phyloP scores from a whole-genome alignment of 768 basidiomycete genomes.

The Pisolithus sp. region DNA sequence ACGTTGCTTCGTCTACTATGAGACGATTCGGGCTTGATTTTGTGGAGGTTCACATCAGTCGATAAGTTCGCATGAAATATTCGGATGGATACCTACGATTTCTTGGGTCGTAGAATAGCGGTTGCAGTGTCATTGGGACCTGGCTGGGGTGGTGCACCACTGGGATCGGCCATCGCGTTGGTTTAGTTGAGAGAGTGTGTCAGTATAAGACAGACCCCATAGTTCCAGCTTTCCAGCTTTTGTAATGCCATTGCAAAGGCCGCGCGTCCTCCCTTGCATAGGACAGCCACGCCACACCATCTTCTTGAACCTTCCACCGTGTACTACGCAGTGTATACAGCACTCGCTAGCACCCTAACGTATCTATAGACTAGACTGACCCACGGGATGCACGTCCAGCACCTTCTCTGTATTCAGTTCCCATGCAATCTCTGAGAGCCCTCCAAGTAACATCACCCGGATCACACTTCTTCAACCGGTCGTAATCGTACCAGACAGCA shows the following conservation, averaged over 20 bases:
- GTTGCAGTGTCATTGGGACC: conserved; percentile 87
- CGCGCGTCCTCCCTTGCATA: background rate
- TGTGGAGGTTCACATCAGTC: conserved; percentile 11
- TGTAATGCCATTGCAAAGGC: background rate
- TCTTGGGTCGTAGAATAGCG: conserved; percentile 94
- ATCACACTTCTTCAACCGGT: conserved; percentile 54
- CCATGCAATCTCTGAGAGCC: conserved; percentile 21
- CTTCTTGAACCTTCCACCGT: background rate
- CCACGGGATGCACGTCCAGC: background rate
- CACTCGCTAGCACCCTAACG: no score
- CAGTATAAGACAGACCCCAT: background rate
- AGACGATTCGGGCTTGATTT: conserved; percentile 83
- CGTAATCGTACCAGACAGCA: conserved; percentile 77
- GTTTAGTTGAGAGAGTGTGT: background rate
- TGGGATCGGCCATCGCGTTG: conserved; percentile 65
- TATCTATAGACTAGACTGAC: no score
- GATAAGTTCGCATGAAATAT: conserved; percentile 4
- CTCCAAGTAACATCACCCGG: conserved; percentile 47
- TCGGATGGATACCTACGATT: conserved; percentile 63
- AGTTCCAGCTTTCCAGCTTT: background rate
- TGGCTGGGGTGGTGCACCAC: conserved; percentile 74
- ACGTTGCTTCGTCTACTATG: conserved; percentile 91
- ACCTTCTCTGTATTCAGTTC: conserved; percentile 14
- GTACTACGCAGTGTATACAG: background rate
- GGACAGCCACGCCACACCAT: background rate